phyloP scores from a whole-genome alignment of 139 green algal genomes.

The Mesotaenium endlicherianum region DNA sequence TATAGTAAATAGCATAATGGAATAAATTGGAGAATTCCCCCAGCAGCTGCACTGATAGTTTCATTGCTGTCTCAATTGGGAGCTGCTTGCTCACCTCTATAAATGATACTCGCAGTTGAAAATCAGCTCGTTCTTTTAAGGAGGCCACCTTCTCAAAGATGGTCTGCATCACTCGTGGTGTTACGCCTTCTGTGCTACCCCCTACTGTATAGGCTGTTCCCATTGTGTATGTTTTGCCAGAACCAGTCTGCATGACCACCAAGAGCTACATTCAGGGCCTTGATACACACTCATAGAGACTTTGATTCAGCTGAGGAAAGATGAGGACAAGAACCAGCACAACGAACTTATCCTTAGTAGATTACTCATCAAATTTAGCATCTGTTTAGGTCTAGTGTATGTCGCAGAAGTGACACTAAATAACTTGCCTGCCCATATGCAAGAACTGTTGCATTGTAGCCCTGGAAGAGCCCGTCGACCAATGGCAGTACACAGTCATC shows the following conservation, averaged over 20 bases:
- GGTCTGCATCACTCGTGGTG: slow-evolving; percentile 30
- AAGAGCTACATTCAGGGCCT: neutral
- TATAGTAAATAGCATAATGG: neutral
- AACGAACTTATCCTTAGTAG: neutral
- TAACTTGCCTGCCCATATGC: slow-evolving; percentile 51
- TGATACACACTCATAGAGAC: too few relatives aligned
- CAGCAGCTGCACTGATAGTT: neutral
- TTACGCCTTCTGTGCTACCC: slow-evolving; percentile 28
- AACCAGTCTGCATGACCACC: slow-evolving; percentile 36
- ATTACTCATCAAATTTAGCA: too few relatives aligned
- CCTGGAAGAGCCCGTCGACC: slow-evolving; percentile 55
- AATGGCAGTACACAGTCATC: slow-evolving; percentile 54
- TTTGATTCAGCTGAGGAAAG: neutral
- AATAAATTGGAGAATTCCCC: neutral
- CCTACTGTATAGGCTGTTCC: slow-evolving; percentile 35
- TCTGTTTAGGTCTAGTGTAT: too few relatives aligned
- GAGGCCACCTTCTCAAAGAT: slow-evolving; percentile 29
- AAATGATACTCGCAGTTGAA: slow-evolving; percentile 39
- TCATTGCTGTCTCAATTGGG: neutral
- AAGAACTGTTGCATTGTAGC: slow-evolving; percentile 58
- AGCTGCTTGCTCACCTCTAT: slow-evolving; percentile 47
- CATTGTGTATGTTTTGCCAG: slow-evolving; percentile 55
- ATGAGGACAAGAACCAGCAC: neutral
- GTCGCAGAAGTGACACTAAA: neutral
- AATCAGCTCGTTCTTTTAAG: slow-evolving; percentile 8